These are phyloP conservation scores for Coleophoma eucalyptorum DNA, from an alignment of 2,329 filamentous ascomycete genomes.

Conservation along the genomic window DNA sequence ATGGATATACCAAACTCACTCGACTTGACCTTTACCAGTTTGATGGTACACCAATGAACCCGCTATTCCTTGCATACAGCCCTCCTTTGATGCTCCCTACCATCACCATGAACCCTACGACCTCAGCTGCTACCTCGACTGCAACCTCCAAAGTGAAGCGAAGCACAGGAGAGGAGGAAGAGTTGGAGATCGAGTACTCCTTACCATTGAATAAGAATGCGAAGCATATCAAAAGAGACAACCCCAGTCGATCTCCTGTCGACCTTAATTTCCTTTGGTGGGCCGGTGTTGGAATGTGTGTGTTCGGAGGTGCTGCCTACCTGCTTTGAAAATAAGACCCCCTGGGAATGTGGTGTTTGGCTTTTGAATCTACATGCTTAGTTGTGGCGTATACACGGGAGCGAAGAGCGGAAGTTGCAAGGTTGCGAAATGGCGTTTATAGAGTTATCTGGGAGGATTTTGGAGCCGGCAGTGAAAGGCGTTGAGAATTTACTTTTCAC, in stretches of 20 bases:
- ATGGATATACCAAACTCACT: slow-evolving; percentile 57
- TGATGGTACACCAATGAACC: slow-evolving; percentile 62
- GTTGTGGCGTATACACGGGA: too few species aligned
- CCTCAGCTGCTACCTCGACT: slow-evolving; percentile 30
- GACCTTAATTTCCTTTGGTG: slow-evolving; percentile 27
- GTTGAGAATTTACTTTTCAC: too few species aligned
- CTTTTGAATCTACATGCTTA: too few species aligned
- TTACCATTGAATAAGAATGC: slow-evolving; percentile 26
- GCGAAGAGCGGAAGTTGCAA: too few species aligned
- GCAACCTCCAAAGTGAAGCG: slow-evolving; percentile 32
- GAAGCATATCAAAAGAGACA: slow-evolving; percentile 21
- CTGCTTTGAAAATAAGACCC: slow-evolving; percentile 9
- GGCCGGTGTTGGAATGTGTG: slow-evolving; percentile 26
- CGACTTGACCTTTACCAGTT: slow-evolving; percentile 62
- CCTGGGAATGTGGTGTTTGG: too few species aligned
- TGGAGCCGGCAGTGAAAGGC: too few species aligned
- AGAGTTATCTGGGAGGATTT: too few species aligned
- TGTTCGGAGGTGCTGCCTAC: slow-evolving; percentile 29
- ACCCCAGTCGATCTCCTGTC: slow-evolving; percentile 13
- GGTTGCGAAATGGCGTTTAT: too few species aligned
- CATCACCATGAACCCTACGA: slow-evolving; percentile 56
- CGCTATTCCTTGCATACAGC: slow-evolving; percentile 61
- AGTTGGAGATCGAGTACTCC: slow-evolving; percentile 30
- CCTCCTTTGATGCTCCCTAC: slow-evolving; percentile 70
- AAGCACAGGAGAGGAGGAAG: slow-evolving; percentile 19